Base-by-base conservation (phyloP, 1,139 yeast species). In the Yamadazyma kanchanaburiensis region DNA sequence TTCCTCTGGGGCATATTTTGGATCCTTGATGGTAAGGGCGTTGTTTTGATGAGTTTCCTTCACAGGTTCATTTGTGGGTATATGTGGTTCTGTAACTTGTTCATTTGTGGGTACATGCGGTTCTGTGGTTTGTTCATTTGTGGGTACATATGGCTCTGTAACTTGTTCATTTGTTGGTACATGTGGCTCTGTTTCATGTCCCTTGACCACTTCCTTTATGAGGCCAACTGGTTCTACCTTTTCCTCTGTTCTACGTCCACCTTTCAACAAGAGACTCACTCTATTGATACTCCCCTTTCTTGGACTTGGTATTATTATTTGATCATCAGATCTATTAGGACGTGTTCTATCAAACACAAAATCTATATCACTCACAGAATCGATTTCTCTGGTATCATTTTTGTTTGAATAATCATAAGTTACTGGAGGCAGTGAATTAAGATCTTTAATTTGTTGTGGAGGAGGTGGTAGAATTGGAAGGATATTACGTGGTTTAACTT, bases 271-370 rank as follows among this genome's bases (percentile, higher is more conserved):
- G 8, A 22, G 21, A 28, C 37, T 34, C 12, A 22, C 33, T 22
- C 31, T 14, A 16, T 33, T 34, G 21, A 24, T 21, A 11, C 32
- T 24, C 6, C 32, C 29, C 17, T 32, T 15, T 15, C 32, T 20
- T 17, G 33, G 33, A 15, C 33, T 33, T 9, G 38, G 33, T 4
- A 35, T 35, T 16, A 35, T 28, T 18, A 35, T 27, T 26, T 35
- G 38, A 21, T 25, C 31, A 12, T 26, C 18, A 9, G 10, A 11
- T 3, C 19, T 14, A 8, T 10, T 22, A 2, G 12, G 6, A 10
- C 19, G 26, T 3, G 35, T 16, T 29, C 35, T 11, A 9, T 12
- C 18, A 24, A 12, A 12, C 22, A 20, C 10, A 20, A 20, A 20
- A 20, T 10, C 6, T 10, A 10, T 12, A 7, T n/a, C 6, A 20